Evolutionary conservation across 495 filamentous ascomycete genomes (phyloP).

Genomic region (Penicillium riverlandense): DNA sequence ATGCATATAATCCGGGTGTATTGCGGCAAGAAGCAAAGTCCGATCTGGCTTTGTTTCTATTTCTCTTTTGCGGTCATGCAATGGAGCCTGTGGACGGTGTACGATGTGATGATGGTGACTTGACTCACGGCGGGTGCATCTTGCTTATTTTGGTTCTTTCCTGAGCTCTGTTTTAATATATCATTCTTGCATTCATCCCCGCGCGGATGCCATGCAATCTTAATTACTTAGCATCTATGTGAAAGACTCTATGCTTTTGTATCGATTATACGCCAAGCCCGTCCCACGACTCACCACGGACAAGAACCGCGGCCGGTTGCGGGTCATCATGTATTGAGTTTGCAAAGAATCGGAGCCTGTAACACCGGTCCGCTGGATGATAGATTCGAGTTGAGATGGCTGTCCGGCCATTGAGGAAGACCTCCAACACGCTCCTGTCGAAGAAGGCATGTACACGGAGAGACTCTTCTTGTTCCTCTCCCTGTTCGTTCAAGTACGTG

Average conservation of each 20-base stretch:
- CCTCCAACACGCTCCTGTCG: constrained; percentile 30
- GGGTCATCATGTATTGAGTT: constrained; percentile 1
- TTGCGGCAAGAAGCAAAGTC: constrained; percentile 3
- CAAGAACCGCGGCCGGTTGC: constrained; percentile 9
- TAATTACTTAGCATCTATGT: background rate
- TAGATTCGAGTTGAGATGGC: constrained; percentile 32
- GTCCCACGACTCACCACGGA: constrained; percentile 25
- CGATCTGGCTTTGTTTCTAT: constrained; percentile 5
- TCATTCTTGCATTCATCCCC: background rate
- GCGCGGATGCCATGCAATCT: background rate
- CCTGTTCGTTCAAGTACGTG: constrained; percentile 10
- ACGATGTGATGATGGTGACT: constrained; percentile 19
- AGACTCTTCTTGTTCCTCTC: constrained; percentile 20
- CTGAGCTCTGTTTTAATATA: constrained; percentile 4
- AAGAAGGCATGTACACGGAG: constrained; percentile 29
- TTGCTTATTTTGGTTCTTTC: constrained; percentile 4
- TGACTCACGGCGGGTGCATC: constrained; percentile 3
- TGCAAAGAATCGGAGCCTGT: constrained; percentile 21
- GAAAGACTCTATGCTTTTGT: background rate
- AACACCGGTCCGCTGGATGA: constrained; percentile 6
- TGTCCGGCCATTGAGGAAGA: constrained; percentile 33
- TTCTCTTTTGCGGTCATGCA: background rate
- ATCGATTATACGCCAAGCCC: constrained; percentile 12
- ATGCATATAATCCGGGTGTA: constrained; percentile 26
- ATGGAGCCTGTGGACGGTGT: constrained; percentile 5